Evolutionary conservation across 805 yeast genomes (phyloP).

Genomic region (Zygosaccharomyces gambellarensis): DNA sequence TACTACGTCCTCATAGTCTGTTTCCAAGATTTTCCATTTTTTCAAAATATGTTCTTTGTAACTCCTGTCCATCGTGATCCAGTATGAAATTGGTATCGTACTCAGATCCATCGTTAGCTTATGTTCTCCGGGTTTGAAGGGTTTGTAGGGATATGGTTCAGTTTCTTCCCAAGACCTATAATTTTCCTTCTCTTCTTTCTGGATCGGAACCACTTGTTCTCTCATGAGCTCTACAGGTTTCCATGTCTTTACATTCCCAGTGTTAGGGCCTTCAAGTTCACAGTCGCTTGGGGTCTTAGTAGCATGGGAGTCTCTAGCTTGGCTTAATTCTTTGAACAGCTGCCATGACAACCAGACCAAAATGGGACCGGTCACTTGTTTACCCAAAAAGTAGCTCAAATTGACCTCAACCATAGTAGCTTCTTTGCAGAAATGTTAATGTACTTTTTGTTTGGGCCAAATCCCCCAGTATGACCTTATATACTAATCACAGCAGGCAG

Average conservation of each 20-base stretch:
- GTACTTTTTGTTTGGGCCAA: conserved; percentile 37
- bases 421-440: conserved; percentile 44
- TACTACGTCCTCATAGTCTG: conserved; percentile 17
- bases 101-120: conserved; percentile 60
- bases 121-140: conserved; percentile 58
- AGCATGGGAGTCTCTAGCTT: neutral
- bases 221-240: conserved; percentile 32
- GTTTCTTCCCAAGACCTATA: conserved; percentile 36
- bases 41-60: conserved; percentile 46
- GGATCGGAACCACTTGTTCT: conserved; percentile 31
- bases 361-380: conserved; percentile 18
- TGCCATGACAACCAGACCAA: neutral
- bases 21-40: conserved; percentile 23
- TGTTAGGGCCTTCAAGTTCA: neutral
- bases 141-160: conserved; percentile 47
- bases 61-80: conserved; percentile 59
- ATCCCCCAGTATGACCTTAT: neutral
- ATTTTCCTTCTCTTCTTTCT: conserved; percentile 8
- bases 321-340: neutral
- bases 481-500: neutral
- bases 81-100: conserved; percentile 45
- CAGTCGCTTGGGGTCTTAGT: neutral
- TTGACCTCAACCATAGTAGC: neutral
- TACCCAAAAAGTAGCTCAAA: conserved; percentile 35
- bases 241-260: conserved; percentile 6